Evolutionary conservation across 2,329 filamentous ascomycete species (phyloP), one percentile per base, ranked within the genome.

Genomic region (Cladophialophora exuberans): DNA sequence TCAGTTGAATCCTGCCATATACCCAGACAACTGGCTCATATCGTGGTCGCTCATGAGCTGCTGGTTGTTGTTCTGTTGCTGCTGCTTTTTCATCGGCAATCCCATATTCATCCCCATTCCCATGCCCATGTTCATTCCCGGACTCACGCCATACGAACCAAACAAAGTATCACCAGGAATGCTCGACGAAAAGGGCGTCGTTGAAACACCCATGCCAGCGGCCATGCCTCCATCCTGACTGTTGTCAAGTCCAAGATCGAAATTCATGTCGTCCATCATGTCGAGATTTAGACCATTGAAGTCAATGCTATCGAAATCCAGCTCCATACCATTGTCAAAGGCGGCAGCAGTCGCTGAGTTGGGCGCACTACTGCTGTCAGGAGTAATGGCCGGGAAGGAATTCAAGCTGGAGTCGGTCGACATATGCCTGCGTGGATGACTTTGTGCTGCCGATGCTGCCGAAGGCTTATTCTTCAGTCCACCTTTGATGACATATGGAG

Each of bases 401-500:
- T 33, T 11, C 11, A 23, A 30, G 18, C n/a, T 50, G 20, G 53
- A 43, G 22, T 56, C 53, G 20, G 52, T 50, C 23, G 50, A 54
- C 9, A 54, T 9, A 20, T 41, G 57, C 41, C 52, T 51, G 11
- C 50, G 46, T 25, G 36, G 38, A 25, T 52, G 53, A n/a, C 17
- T 44, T 17, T 57, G 54, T 9, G 62, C 60, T 3, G 68, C 64
- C 18, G 67, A 30, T 9, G 62, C 60, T 3, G 68, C 64, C 18
- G 67, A 30, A 10, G 61, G 26, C 45, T 72, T 73, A 45, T 64
- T 64, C 54, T 73, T 71, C n/a, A 65, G 59, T 2, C 72, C 71
- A 26, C 72, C 71, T 17, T 70, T 64, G 11, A 69, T 64, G 22
- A 73, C 73, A 57, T 71, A 76, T 6, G 74, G 75, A 2, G 73